Conservation (phyloP, 164 flowering plant species). For the Tetrastigma voinierianum region DNA sequence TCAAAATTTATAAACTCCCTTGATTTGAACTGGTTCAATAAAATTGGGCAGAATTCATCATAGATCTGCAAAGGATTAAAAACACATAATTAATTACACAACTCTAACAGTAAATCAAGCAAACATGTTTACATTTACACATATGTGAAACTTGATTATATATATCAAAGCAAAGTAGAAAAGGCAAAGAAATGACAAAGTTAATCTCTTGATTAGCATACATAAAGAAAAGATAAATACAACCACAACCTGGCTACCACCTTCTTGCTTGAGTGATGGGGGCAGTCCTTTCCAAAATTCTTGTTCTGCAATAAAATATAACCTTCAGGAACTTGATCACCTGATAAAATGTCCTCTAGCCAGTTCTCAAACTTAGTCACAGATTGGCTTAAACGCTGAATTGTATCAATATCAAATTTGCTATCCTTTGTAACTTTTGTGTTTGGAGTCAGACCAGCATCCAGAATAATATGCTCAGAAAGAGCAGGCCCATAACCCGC, state of each 20-base stretch:
- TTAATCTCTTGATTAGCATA: neutral
- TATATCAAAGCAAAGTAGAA: constrained; percentile 1
- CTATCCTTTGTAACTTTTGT: constrained; percentile 48
- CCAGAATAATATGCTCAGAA: constrained; percentile 89
- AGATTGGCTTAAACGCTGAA: constrained; percentile 51
- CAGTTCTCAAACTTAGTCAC: constrained; percentile 84
- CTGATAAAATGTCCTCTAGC: constrained; percentile 79
- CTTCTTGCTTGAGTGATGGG: constrained; percentile 32
- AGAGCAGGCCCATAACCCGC: constrained; percentile 95
- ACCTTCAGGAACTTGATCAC: constrained; percentile 85
- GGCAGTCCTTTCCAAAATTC: constrained; percentile 31
- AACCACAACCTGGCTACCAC: constrained; percentile 40
- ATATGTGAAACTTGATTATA: too few relatives aligned
- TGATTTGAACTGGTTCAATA: constrained; percentile 83
- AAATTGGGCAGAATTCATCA: constrained; percentile 90
- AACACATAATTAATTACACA: neutral
- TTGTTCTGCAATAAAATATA: constrained; percentile 81
- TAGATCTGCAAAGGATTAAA: constrained; percentile 68
- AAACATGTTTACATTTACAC: too few relatives aligned
- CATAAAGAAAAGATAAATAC: constrained; percentile 2
- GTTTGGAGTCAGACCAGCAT: constrained; percentile 73
- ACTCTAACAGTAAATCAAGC: neutral
- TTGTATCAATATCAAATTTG: constrained; percentile 39
- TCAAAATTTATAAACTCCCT: constrained; percentile 63
- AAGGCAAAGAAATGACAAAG: neutral